Evolutionary conservation across 2,329 filamentous ascomycete genomes (phyloP), one percentile per base, ranked within the genome.

Genomic region (Rutstroemia sydowiana): DNA sequence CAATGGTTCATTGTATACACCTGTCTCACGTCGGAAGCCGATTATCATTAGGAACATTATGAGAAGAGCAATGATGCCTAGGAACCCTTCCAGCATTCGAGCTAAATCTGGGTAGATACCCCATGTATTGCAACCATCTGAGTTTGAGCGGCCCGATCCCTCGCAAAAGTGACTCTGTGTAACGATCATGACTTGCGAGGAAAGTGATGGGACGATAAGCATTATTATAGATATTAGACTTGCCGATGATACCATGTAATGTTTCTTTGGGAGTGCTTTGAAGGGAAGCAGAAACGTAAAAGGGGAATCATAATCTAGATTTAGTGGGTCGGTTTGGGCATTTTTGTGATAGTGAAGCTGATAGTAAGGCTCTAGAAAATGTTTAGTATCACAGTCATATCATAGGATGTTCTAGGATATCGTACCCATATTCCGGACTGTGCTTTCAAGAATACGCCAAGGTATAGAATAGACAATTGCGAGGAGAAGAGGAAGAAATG

Each of bases 361-460:
- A 36, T 36, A 5, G 36, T 30, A 18, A 16, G 13, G 32, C 16
- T 42, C 32, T 34, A 30, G 40, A 42, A 14, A 48, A 30, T 2
- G 46, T 34, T 4, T 48, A n/a, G n/a, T n/a, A n/a, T n/a, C n/a
- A n/a, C n/a, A n/a, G n/a, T n/a, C n/a, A n/a, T n/a, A n/a, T n/a
- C n/a, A n/a, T n/a, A n/a, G n/a, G n/a, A n/a, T n/a, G n/a, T n/a
- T n/a, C n/a, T n/a, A n/a, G n/a, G n/a, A n/a, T n/a, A n/a, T n/a
- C n/a, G n/a, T n/a, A n/a, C n/a, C 26, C 46, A 42, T 48, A n/a
- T 21, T 11, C 18, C 36, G 36, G 18, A 32, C 14, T 21, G 18
- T 48, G 10, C 32, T 48, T 30, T 41, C 46, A 5, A 48, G 3
- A 48, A 48, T 32, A 6, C 26, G 46, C 46, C 46, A 48, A 20